phyloP scores from a whole-genome alignment of 1,284 basidiomycete species.

The Trichosporon sp. region DNA sequence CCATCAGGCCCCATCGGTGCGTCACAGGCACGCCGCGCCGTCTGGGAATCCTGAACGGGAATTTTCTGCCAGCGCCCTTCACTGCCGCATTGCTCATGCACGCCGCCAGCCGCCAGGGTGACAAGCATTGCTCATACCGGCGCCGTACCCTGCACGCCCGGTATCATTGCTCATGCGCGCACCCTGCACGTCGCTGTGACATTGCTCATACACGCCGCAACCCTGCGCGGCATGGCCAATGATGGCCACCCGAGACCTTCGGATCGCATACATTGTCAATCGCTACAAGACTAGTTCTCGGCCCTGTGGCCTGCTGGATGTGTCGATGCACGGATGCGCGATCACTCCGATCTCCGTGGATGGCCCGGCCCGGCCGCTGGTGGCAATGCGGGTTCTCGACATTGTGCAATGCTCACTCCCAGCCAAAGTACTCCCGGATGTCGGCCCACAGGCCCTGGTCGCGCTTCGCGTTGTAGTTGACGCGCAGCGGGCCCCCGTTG shows the following conservation, averaged over 20 bases:
- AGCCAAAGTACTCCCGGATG: conserved; percentile 9
- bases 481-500: conserved; percentile 54
- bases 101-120: neutral
- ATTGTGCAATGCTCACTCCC: no score
- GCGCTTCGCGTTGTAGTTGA: conserved; percentile 1
- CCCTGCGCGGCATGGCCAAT: neutral
- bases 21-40: neutral
- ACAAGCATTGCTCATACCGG: neutral
- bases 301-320: neutral
- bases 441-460: conserved; percentile 9
- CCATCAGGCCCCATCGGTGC: neutral
- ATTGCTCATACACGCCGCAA: neutral
- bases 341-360: no score
- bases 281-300: neutral
- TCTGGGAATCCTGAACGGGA: neutral
- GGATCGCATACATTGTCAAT: neutral
- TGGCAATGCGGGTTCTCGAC: no score
- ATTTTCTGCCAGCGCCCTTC: neutral
- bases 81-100: no score
- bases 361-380: no score
- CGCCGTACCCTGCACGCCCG: no score
- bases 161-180: no score
- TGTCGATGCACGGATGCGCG: no score
- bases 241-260: neutral
- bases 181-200: no score